Evolutionary conservation across 1,284 basidiomycete genomes (phyloP), one percentile per base, ranked within the genome.

Genomic region (Melanopsichium pennsylvanicum): DNA sequence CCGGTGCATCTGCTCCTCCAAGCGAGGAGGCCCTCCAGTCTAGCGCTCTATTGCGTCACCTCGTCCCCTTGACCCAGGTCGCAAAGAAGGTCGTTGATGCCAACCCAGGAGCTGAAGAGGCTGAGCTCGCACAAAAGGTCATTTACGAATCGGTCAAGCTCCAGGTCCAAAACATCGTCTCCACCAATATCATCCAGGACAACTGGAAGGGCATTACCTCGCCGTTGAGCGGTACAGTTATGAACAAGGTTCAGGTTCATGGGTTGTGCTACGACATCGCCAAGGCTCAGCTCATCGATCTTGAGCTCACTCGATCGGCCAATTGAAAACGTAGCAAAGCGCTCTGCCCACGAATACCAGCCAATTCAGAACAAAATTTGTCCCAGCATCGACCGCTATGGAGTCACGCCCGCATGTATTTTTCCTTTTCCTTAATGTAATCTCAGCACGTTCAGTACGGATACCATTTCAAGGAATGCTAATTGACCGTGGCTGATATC

Each of bases 141-240:
- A 68, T 77, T 15, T 63, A 71, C 60, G 75, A 61, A 5, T 79
- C 92, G 77, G 89, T 96, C 68, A 87, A 87, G 72, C 79, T 81
- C 52, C 89, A 90, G 54, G 90, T 97, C 16, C 83, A 85, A 59
- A 90, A 90, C 78, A 84, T 96, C 22, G 85, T 85, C 58, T 83
- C 85, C 49, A 84, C 87, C 19, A 84, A 86, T 32, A 85, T 88
- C 4, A 86, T 97, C 44, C 79, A 83, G 70, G 81, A 86, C 48
- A 90, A 90, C 35, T 95, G 92, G 92, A 85, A 83, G 32, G 86
- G 86, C 26, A 88, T 86, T 81, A 82, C 85, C n/a, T 69, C 79
- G 32, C 74, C 75, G 5, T 52, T 79, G 32, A 70, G 55, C 23
- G 72, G 71, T 35, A 59, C 75, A 35, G 75, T 79, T 5, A 78